These are phyloP conservation scores for Trypanosoma melophagium DNA, from an alignment of 208 protist genomes.

Conservation along the genomic window DNA sequence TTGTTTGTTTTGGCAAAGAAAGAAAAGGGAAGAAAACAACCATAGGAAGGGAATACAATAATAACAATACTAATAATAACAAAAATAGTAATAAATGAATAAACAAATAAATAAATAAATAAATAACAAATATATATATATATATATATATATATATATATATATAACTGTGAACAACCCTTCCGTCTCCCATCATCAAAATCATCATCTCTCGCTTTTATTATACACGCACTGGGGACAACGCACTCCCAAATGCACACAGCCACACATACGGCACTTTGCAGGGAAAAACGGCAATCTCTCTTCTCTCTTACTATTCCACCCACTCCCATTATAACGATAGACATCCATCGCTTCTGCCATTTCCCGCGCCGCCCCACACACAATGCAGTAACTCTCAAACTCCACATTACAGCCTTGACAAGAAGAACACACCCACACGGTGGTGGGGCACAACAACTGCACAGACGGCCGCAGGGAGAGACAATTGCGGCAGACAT, in stretches of 20 bases:
- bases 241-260: slow-evolving; percentile 67
- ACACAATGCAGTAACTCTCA: slow-evolving; percentile 83
- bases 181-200: slow-evolving; percentile 34
- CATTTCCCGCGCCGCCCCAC: slow-evolving; percentile 29
- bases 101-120: background rate
- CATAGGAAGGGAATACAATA: background rate
- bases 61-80: background rate
- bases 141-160: background rate
- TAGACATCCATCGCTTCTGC: too few species aligned
- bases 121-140: background rate
- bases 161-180: slow-evolving; percentile 31
- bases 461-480: slow-evolving; percentile 56
- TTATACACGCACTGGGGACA: slow-evolving; percentile 55
- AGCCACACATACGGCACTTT: slow-evolving; percentile 56
- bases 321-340: too few species aligned
- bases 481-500: slow-evolving; percentile 75
- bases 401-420: slow-evolving; percentile 66
- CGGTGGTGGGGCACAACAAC: slow-evolving; percentile 49
- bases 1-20: slow-evolving; percentile 3
- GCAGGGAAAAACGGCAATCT: slow-evolving; percentile 62
- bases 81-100: slow-evolving; percentile 3
- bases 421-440: slow-evolving; percentile 68
- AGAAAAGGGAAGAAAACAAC: background rate
- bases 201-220: slow-evolving; percentile 30
- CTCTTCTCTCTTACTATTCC: background rate